phyloP scores from a whole-genome alignment of 1,284 basidiomycete species.

The Ustilago lituana region DNA sequence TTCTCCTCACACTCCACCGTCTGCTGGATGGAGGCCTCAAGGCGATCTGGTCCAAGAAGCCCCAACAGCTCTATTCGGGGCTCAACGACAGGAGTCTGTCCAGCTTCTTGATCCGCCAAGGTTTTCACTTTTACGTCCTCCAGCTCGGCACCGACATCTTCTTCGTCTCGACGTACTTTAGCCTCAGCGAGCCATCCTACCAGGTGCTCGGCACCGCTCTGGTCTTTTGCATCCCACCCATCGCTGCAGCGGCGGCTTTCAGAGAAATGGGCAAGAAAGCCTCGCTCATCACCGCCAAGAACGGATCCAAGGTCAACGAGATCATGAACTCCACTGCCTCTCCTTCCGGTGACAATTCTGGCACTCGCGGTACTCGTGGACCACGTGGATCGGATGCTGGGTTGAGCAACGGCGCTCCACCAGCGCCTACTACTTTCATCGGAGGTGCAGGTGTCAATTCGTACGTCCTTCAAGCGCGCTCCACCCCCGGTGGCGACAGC shows the following conservation, averaged over 20 bases:
- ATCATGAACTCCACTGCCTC: constrained; percentile 33
- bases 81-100: constrained; percentile 18
- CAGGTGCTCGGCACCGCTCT: constrained; percentile 34
- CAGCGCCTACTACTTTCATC: no score
- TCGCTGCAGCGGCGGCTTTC: constrained; percentile 37
- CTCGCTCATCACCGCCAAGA: constrained; percentile 7
- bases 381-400: background rate
- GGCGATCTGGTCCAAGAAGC: constrained; percentile 17
- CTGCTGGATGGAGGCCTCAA: constrained; percentile 40
- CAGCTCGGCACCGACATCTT: constrained; percentile 31
- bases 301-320: constrained; percentile 27
- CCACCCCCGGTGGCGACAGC: background rate
- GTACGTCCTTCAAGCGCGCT: constrained; percentile 20
- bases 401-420: background rate
- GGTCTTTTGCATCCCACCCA: constrained; percentile 30
- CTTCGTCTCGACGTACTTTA: constrained; percentile 34
- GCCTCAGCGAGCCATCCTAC: constrained; percentile 13
- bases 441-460: constrained; percentile 17
- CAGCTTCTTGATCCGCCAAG: constrained; percentile 37
- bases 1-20: constrained; percentile 43
- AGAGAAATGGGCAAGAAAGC: constrained; percentile 44
- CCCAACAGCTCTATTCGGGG: constrained; percentile 14
- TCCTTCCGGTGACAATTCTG: constrained; percentile 16
- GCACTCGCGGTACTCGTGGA: background rate
- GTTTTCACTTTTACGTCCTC: constrained; percentile 40